These are phyloP conservation scores for Daedaleopsis sinensis DNA, from an alignment of 768 basidiomycete genomes.

Conservation along the genomic window DNA sequence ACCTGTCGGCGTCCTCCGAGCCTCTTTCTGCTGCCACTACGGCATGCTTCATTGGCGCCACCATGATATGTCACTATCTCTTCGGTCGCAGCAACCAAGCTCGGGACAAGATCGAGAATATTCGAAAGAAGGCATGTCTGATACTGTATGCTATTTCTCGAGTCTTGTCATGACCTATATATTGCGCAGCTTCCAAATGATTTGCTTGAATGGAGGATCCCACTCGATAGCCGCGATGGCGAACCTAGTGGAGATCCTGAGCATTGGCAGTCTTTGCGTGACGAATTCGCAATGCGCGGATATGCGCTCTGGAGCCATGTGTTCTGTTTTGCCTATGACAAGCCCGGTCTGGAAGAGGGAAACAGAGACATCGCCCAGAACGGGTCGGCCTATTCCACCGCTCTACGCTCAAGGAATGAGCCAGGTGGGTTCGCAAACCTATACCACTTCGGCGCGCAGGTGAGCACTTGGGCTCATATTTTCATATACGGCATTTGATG, in stretches of 20 bases:
- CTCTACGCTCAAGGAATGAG: not conserved
- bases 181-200: not conserved
- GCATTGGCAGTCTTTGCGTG: not conserved
- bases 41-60: too few species aligned
- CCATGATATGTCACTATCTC: too few species aligned
- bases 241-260: not conserved
- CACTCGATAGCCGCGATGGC: not conserved
- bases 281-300: not conserved
- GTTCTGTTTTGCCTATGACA: not conserved
- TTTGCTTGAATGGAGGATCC: not conserved
- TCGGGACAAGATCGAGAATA: too few species aligned
- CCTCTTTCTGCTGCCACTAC: too few species aligned
- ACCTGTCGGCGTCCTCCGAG: too few species aligned
- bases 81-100: too few species aligned
- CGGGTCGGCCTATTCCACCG: not conserved
- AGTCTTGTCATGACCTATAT: too few species aligned
- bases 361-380: not conserved
- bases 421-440: too few species aligned
- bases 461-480: not conserved
- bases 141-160: too few species aligned
- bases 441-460: too few species aligned
- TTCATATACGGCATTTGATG: not conserved
- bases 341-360: not conserved
- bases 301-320: not conserved
- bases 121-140: too few species aligned